Evolutionary conservation across 345 rosid species (phyloP).

Genomic region (Eucalyptus tenuipes): DNA sequence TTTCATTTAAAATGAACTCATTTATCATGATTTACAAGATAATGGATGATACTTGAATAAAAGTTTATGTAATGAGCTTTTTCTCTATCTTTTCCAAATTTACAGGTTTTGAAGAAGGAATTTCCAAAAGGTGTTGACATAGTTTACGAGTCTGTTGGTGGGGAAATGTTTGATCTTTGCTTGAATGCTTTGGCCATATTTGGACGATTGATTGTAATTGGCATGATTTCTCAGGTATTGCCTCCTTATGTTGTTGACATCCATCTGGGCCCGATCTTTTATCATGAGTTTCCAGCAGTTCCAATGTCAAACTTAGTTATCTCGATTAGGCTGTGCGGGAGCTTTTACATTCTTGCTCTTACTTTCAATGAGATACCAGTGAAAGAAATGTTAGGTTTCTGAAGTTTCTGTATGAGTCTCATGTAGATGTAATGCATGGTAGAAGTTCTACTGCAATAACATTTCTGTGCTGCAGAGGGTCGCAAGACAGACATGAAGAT

Average conservation of each 20-base stretch:
- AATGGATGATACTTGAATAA: not conserved
- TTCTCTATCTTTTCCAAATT: not conserved
- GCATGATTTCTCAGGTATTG: conserved; percentile 96
- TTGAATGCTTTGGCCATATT: conserved; percentile 73
- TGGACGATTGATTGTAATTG: conserved; percentile 79
- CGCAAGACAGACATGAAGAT: not conserved
- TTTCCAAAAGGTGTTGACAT: conserved; percentile 80
- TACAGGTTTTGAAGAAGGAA: conserved; percentile 73
- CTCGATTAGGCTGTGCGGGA: not conserved
- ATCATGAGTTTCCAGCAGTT: not conserved
- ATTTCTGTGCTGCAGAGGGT: not conserved
- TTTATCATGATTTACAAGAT: not conserved
- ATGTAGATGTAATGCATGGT: not conserved
- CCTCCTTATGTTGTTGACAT: not conserved
- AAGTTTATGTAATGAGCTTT: not conserved
- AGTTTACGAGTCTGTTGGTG: conserved; percentile 93
- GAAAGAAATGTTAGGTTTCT: not conserved
- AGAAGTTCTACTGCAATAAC: not conserved
- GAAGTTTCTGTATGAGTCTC: not conserved
- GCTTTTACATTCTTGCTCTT: not conserved
- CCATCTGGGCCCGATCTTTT: not conserved
- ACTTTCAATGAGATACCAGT: not conserved
- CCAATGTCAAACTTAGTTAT: not conserved
- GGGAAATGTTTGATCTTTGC: conserved; percentile 81
- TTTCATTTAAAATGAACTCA: not conserved